These are phyloP conservation scores for Sporothrix globosa DNA, from an alignment of 2,329 filamentous ascomycete genomes.

Conservation along the genomic window DNA sequence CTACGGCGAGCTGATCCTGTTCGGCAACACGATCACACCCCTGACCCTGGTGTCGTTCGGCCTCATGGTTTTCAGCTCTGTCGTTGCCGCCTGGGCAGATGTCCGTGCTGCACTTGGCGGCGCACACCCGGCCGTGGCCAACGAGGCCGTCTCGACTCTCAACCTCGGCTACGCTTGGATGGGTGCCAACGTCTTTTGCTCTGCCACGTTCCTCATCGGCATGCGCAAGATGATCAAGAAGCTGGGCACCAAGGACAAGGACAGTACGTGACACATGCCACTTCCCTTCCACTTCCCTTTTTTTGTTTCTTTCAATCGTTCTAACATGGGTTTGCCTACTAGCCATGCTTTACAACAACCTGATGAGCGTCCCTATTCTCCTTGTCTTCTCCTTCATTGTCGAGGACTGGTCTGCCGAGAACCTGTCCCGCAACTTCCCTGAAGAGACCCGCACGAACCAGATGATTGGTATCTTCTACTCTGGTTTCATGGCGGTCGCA, in stretches of 20 bases:
- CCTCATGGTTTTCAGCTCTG: slow-evolving; percentile 91
- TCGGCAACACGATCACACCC: slow-evolving; percentile 86
- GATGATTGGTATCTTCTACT: slow-evolving; percentile 88
- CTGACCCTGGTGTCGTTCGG: slow-evolving; percentile 92
- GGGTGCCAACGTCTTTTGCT: slow-evolving; percentile 94
- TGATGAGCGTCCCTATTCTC: slow-evolving; percentile 92
- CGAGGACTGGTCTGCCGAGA: slow-evolving; percentile 89
- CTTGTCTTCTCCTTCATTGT: slow-evolving; percentile 77
- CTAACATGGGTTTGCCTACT: slow-evolving; percentile 55
- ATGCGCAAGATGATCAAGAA: slow-evolving; percentile 99
- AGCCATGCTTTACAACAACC: slow-evolving; percentile 99
- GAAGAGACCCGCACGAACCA: slow-evolving; percentile 75
- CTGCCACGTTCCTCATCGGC: slow-evolving; percentile 81
- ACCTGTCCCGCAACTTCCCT: slow-evolving; percentile 88
- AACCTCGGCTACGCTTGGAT: slow-evolving; percentile 98
- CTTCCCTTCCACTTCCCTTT: neutral
- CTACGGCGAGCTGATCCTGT: slow-evolving; percentile 98
- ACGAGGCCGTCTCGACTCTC: slow-evolving; percentile 79
- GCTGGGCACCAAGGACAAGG: slow-evolving; percentile 99
- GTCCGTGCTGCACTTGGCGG: slow-evolving; percentile 80
- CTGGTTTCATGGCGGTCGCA: slow-evolving; percentile 89
- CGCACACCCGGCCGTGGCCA: slow-evolving; percentile 61
- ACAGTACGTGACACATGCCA: slow-evolving; percentile 68
- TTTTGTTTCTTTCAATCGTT: slow-evolving; percentile 10
- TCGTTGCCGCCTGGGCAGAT: slow-evolving; percentile 96